These are phyloP conservation scores for Macrotyloma uniflorum DNA, from an alignment of 306 rosid species.

Conservation along the genomic window DNA sequence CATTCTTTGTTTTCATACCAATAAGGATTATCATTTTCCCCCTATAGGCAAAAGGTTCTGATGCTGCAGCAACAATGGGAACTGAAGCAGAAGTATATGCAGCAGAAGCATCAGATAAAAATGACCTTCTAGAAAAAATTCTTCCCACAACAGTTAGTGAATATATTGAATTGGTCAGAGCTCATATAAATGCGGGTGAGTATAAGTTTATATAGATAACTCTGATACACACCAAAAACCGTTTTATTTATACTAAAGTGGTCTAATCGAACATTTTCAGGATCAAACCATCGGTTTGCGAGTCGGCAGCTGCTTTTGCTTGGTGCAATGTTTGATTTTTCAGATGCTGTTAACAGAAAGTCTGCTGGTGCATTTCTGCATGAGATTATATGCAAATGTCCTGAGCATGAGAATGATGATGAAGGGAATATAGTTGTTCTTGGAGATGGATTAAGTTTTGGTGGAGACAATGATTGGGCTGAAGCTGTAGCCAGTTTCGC, in stretches of 20 bases:
- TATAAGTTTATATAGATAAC: slow-evolving; percentile 32
- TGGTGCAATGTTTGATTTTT: slow-evolving; percentile 87
- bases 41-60: slow-evolving; percentile 83
- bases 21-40: slow-evolving; percentile 31
- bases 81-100: slow-evolving; percentile 97
- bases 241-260: slow-evolving; percentile 20
- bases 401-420: slow-evolving; percentile 79
- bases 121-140: slow-evolving; percentile 84
- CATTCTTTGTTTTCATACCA: background rate
- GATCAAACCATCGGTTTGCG: slow-evolving; percentile 74
- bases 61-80: slow-evolving; percentile 92
- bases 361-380: slow-evolving; percentile 74
- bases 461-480: slow-evolving; percentile 96
- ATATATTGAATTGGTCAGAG: slow-evolving; percentile 77
- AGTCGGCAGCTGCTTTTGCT: slow-evolving; percentile 89
- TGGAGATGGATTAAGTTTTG: slow-evolving; percentile 93
- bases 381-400: slow-evolving; percentile 83
- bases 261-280: slow-evolving; percentile 47
- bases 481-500: slow-evolving; percentile 74
- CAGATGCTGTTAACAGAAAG: slow-evolving; percentile 84
- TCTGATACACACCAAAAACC: slow-evolving; percentile 14
- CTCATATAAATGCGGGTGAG: slow-evolving; percentile 79
- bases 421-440: slow-evolving; percentile 78
- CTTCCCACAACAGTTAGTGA: slow-evolving; percentile 84
- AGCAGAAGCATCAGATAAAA: slow-evolving; percentile 86